Conservation (phyloP, 306 rosid species). For the Inga oerstediana region DNA sequence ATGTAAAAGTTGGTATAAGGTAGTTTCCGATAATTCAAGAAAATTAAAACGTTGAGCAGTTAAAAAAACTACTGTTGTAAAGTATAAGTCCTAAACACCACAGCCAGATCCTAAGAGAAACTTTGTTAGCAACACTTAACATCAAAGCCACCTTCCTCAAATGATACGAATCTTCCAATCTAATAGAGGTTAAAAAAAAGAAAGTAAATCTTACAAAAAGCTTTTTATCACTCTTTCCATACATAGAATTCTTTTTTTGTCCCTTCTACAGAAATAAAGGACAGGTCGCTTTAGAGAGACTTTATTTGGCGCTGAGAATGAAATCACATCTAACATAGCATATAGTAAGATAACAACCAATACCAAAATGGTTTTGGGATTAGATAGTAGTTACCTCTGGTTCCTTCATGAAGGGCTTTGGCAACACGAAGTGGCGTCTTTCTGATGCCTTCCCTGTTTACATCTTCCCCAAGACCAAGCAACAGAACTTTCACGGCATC, state of each 20-base stretch:
- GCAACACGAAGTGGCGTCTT: constrained; percentile 96
- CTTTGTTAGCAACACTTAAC: background rate
- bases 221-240: background rate
- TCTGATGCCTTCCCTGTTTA: constrained; percentile 78
- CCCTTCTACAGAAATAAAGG: background rate
- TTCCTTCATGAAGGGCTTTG: constrained; percentile 92
- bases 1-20: background rate
- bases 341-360: background rate
- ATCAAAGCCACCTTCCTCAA: background rate
- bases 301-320: background rate
- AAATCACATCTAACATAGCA: background rate
- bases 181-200: background rate
- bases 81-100: background rate
- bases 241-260: background rate
- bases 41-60: background rate
- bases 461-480: constrained; percentile 83
- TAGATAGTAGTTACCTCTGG: constrained; percentile 59
- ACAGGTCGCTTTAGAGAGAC: background rate
- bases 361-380: background rate
- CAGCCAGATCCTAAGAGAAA: background rate
- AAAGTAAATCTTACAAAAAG: background rate
- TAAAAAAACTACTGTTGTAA: background rate
- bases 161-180: background rate
- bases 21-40: background rate
- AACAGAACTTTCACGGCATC: constrained; percentile 85